These are phyloP conservation scores for Venturia aucupariae DNA, from an alignment of 2,329 filamentous ascomycete genomes.

Conservation along the genomic window DNA sequence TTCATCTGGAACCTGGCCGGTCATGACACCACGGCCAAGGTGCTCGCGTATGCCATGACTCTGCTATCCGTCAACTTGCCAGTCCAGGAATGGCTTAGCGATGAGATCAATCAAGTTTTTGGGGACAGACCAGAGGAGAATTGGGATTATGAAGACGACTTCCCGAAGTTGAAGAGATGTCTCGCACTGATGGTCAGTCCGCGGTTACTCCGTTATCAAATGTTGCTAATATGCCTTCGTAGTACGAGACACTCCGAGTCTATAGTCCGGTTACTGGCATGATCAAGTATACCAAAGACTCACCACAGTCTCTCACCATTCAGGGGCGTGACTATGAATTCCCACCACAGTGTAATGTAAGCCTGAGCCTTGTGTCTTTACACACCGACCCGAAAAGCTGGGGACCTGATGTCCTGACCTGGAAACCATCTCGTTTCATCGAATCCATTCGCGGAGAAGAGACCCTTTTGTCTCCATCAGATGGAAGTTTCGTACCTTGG, in stretches of 20 bases:
- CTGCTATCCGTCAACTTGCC: neutral
- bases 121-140: neutral
- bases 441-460: neutral
- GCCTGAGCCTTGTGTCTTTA: neutral
- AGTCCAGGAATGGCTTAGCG: slow-evolving; percentile 11
- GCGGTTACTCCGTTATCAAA: neutral
- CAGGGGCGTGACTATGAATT: neutral
- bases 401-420: slow-evolving; percentile 5
- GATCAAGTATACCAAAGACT: neutral
- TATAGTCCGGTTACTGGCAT: slow-evolving; percentile 6
- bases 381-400: slow-evolving; percentile 8
- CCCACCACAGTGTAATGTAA: neutral
- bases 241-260: slow-evolving; percentile 12
- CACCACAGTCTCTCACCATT: neutral
- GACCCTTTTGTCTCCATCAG: neutral
- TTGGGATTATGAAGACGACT: slow-evolving; percentile 1
- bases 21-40: slow-evolving; percentile 9
- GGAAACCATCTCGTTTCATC: slow-evolving; percentile 11
- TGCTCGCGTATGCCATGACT: slow-evolving; percentile 3
- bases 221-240: neutral
- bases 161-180: slow-evolving; percentile 8
- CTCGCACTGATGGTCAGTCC: slow-evolving; percentile 8
- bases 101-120: slow-evolving; percentile 8
- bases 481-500: slow-evolving; percentile 12
- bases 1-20: slow-evolving; percentile 13